These are phyloP conservation scores for Rosellinia necatrix DNA, from an alignment of 2,329 filamentous ascomycete species.

Conservation along the genomic window DNA sequence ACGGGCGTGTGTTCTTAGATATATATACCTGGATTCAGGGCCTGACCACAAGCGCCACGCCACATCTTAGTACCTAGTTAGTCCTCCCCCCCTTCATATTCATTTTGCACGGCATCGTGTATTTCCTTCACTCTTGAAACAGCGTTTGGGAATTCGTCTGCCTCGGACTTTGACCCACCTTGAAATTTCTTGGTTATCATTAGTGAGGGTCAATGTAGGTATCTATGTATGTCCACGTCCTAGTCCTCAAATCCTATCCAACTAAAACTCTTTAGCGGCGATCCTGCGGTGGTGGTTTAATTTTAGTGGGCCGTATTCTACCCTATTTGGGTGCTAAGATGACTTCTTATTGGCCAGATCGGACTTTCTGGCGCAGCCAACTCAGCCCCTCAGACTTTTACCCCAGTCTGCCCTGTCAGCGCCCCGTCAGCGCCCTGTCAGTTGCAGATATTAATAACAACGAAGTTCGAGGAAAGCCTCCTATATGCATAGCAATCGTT, in stretches of 20 bases:
- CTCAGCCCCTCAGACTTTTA: background rate
- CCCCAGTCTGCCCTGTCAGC: too few species aligned
- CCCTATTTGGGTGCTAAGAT: constrained; percentile 2
- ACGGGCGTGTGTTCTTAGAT: too few species aligned
- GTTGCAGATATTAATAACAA: constrained; percentile 9
- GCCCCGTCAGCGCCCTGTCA: too few species aligned
- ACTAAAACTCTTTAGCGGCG: background rate
- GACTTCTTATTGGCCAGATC: constrained; percentile 14
- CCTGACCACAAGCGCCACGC: too few species aligned
- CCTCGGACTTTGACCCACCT: constrained; percentile 13
- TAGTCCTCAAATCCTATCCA: background rate
- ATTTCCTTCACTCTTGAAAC: background rate
- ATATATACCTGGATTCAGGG: constrained; percentile 15
- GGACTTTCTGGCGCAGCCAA: constrained; percentile 5
- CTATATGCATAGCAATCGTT: too few species aligned
- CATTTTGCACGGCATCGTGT: background rate
- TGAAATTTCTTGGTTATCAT: background rate
- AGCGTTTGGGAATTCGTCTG: background rate
- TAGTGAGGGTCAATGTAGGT: too few species aligned
- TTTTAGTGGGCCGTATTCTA: background rate
- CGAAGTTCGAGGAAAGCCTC: too few species aligned
- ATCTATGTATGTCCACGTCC: too few species aligned
- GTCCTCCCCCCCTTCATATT: too few species aligned
- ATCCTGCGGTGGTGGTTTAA: too few species aligned
- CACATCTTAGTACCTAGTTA: too few species aligned